These are phyloP conservation scores for Diplogelasinospora grovesii DNA, from an alignment of 495 filamentous ascomycete species.

Conservation along the genomic window DNA sequence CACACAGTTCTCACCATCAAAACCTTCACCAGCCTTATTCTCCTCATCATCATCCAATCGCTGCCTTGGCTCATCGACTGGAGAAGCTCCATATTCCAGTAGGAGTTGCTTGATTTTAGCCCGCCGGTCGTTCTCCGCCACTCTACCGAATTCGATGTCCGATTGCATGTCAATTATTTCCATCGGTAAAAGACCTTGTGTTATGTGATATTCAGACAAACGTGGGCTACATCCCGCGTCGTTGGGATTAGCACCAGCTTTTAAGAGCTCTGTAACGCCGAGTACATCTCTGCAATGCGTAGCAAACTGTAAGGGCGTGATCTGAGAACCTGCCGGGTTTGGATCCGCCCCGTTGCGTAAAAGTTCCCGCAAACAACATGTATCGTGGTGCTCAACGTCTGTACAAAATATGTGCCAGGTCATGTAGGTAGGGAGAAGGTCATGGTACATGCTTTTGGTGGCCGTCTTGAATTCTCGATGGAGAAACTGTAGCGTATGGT, in stretches of 20 bases:
- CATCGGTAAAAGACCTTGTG: too few relatives aligned
- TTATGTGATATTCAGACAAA: too few relatives aligned
- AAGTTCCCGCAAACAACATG: neutral
- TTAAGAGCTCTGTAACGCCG: neutral
- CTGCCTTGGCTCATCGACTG: too few relatives aligned
- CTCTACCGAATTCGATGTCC: too few relatives aligned
- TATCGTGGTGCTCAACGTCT: neutral
- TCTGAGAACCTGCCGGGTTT: neutral
- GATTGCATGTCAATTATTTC: too few relatives aligned
- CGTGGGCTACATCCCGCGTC: too few relatives aligned
- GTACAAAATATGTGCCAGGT: neutral
- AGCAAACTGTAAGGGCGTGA: neutral
- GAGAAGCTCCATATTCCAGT: too few relatives aligned
- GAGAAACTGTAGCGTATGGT: neutral
- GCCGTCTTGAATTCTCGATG: neutral
- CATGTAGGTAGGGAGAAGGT: neutral
- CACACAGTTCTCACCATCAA: too few relatives aligned
- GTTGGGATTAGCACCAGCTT: neutral
- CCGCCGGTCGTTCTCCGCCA: too few relatives aligned
- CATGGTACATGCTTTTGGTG: neutral
- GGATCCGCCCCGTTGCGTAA: neutral
- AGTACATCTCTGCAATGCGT: neutral
- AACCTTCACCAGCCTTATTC: too few relatives aligned
- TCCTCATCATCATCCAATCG: too few relatives aligned
- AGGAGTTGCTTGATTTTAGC: too few relatives aligned